Evolutionary conservation across 352 stramenopile species (phyloP), one percentile per base, ranked within the genome.

Genomic region (Phytophthora tentaculata): DNA sequence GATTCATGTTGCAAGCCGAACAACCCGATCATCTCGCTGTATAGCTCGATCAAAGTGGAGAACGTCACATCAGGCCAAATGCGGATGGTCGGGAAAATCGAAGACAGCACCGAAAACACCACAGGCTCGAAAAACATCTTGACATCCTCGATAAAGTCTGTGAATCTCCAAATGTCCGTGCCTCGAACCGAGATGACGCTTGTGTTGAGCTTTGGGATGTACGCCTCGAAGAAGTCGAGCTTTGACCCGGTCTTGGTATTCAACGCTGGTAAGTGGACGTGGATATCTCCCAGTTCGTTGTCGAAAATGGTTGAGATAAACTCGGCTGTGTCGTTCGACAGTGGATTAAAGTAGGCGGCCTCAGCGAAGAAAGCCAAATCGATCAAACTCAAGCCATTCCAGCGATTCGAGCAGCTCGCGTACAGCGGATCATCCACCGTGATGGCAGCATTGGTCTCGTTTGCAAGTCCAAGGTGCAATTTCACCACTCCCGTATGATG

Each of bases 91-190:
- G 91, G 91, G 66, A 97, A 97, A 44, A 97, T 81, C 2, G 84
- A 87, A 4, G 88, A 96, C 19, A 97, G 37, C n/a, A 95, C 82
- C 26, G 85, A 89, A 63, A 97, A 95, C 48, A 97, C 90, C 8
- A 97, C 88, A 1, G 91, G 91, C 71, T 97, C 91, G 41, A 90
- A 81, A 74, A 92, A 95, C 88, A 97, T 95, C 74, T 97, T 97
- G 55, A 95, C 85, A 58, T 97, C 91, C 62, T 97, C 91, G 20
- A 97, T 84, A 41, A 97, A 95, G 68, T 97, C 91, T 2, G 83
- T 92, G 55, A 96, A 95, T 32, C 91, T 83, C 73, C 89, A 96
- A 14, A 97, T 93, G 52, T 97, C 91, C 2, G 91, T 97, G 19
- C 91, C 91, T 32, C 88, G 82, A 14, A 97, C 90, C 5, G 88